Base-by-base conservation (phyloP, 75 land plant species). In the Cryptomeria japonica region DNA sequence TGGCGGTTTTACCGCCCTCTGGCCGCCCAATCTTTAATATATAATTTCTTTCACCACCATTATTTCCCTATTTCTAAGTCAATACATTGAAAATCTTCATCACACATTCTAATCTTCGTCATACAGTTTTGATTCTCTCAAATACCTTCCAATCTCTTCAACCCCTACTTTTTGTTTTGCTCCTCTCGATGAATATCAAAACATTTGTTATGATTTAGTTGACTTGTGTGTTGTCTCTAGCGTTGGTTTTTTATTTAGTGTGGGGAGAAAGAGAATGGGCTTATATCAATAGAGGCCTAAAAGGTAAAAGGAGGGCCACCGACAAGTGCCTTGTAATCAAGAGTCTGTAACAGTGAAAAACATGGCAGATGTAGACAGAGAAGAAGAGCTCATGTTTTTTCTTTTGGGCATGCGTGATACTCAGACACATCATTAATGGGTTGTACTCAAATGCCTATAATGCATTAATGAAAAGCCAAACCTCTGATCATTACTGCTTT, bases 1-100 rank as follows among this genome's bases (percentile, higher is more conserved):
- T 82, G 84, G 51, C 84, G 84, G 51, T 82, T 82, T 82, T 82
- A 42, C 14, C 84, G 84, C 84, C 41, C 38, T 36, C 80, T 77
- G 18, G 39, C 18, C 80, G 42, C 80, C 42, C 10, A 39, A 79
- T 19, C 82, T 28, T 1, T 39, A 39, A 79, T 64, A 22, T 22
- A 64, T 32, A 25, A 22, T 64, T 18, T 58, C 25, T 18, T 16
- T 0, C 25, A 18, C 19, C 28, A 22, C 28, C 28, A 64, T 55
- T 55, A 15, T 58, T 58, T 51, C 25, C n/a, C 70, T 6, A 64
- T n/a, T 4, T 1, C 9, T 6, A 64, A 64, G 70, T 64, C 70
- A 64, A 64, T 64, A 64, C 70, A 5, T 64, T 22, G 61, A 16
- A 58, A 55, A 55, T 55, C 15, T 55, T 14, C 15, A 55, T 0